Base-by-base conservation (phyloP, 345 rosid genomes). In the Jatropha curcas region DNA sequence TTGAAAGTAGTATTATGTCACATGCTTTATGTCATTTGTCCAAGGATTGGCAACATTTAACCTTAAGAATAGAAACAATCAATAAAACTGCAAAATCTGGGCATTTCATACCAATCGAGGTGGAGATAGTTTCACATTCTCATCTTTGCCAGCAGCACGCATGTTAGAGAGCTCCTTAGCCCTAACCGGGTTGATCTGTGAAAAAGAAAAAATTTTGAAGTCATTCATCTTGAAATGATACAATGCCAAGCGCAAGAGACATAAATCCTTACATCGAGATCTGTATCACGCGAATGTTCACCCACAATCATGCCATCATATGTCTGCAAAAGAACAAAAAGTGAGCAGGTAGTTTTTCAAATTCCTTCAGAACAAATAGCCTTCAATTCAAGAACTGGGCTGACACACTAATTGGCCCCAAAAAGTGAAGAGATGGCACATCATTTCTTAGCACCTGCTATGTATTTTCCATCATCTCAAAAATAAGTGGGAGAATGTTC, bases 281-380 rank as follows among this genome's bases (percentile, higher is more conserved):
- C 99, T 4, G 91, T 70, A 76, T 92, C 99, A 74, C 99, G 84
- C 76, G 99, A 86, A 83, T 95, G 98, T 82, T 95, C 99, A 76
- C 99, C 99, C 27, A 95, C 84, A 71, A 95, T 88, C 98, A 92
- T 95, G 74, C 99, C 99, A 81, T 95, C 99, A 69, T 95, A 95
- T 11, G 99, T 19, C 99, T 95, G 92, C 78, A 64, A 48, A 73
- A n/a, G 51, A 77, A 74, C 37, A 28, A 72, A 34, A 63, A 85
- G 12, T 41, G 35, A 58, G 19, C 35, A 28, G 2, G 35, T 14
- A 37, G 11, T 56, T 53, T 35, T 35, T 17, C 14, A 22, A 48
- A 31, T 46, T 68, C 46, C n/a, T n/a, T n/a, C n/a, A n/a, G 59
- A 70, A 43, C 34, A 28, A 2, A 24, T 13, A 60, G 37, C 2